A percentile compares a stretch with the other conserved stretches of the same genome.
phyloP scores from a whole-genome alignment of 768 basidiomycete species.

The Suillus placidus region DNA sequence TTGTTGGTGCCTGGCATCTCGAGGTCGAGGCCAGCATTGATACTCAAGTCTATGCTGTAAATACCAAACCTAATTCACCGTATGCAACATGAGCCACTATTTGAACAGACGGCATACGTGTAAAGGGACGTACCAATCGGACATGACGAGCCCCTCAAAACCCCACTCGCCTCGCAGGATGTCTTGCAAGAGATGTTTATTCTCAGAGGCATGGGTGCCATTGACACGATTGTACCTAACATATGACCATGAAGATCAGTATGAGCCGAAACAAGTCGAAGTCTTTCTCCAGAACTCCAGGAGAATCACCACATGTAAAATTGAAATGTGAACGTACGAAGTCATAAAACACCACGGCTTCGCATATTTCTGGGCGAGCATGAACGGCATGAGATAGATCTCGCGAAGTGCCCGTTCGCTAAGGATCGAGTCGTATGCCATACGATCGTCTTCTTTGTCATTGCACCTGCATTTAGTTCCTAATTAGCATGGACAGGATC shows the following conservation, averaged over 20 bases:
- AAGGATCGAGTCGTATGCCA: slow-evolving; percentile 57
- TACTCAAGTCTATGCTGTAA: slow-evolving; percentile 61
- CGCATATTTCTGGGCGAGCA: slow-evolving; percentile 53
- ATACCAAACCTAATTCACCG: slow-evolving; percentile 59
- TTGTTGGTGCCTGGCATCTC: slow-evolving; percentile 81
- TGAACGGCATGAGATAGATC: slow-evolving; percentile 65
- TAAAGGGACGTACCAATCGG: slow-evolving; percentile 62
- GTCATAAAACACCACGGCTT: slow-evolving; percentile 64
- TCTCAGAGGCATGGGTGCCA: slow-evolving; percentile 72
- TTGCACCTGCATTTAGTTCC: slow-evolving; percentile 52
- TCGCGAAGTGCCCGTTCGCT: slow-evolving; percentile 57
- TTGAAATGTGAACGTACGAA: slow-evolving; percentile 45
- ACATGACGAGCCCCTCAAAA: slow-evolving; percentile 75
- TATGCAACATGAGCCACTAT: background rate
- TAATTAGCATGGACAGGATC: background rate
- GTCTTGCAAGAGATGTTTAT: slow-evolving; percentile 55
- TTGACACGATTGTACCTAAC: slow-evolving; percentile 74
- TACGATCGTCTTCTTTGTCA: slow-evolving; percentile 80
- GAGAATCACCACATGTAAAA: background rate
- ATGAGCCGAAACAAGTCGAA: background rate
- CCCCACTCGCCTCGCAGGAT: slow-evolving; percentile 76
- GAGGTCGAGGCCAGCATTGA: slow-evolving; percentile 80
- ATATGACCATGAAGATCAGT: slow-evolving; percentile 8
- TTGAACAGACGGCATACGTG: background rate
- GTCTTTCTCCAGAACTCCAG: background rate